Percentiles rank a stretch among this genome's conserved stretches.
phyloP scores from a whole-genome alignment of 1,284 basidiomycete species.

The Pascua guehoae region DNA sequence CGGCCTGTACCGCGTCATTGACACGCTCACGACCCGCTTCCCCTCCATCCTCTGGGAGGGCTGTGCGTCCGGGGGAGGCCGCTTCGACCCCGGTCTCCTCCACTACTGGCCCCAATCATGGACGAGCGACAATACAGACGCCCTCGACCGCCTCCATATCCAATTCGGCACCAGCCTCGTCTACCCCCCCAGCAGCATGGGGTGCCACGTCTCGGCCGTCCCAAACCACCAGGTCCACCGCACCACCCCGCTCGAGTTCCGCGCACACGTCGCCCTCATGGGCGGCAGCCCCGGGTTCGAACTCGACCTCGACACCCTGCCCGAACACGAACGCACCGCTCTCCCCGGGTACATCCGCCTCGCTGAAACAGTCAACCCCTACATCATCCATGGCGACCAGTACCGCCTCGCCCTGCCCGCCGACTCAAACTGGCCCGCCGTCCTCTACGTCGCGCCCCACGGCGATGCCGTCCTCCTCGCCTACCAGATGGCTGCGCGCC shows the following conservation, averaged over 20 bases:
- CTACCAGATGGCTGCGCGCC: conserved; percentile 7
- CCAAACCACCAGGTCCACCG: conserved; percentile 34
- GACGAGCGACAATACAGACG: conserved; percentile 39
- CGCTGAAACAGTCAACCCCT: conserved; percentile 22
- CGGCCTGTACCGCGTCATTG: conserved; percentile 34
- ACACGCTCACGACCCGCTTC: conserved; percentile 24
- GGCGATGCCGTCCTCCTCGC: conserved; percentile 11
- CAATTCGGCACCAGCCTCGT: conserved; percentile 31
- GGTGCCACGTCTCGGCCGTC: conserved; percentile 30
- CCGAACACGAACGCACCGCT: conserved; percentile 14
- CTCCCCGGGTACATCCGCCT: conserved; percentile 23
- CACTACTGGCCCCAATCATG: conserved; percentile 34
- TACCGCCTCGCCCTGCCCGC: conserved; percentile 23
- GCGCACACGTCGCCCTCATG: conserved; percentile 42
- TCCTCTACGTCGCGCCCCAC: conserved; percentile 14
- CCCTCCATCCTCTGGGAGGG: conserved; percentile 36
- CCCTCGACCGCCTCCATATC: conserved; percentile 28
- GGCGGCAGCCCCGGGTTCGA: conserved; percentile 37
- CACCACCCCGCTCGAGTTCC: conserved; percentile 30
- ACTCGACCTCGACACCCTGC: conserved; percentile 25
- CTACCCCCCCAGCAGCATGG: conserved; percentile 31
- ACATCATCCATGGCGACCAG: conserved; percentile 28
- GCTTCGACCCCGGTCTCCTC: conserved; percentile 34
- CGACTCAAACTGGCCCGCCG: conserved; percentile 30
- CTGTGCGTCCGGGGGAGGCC: conserved; percentile 36